Conservation (phyloP, 2,329 filamentous ascomycete species). For the Penicillium sp. region DNA sequence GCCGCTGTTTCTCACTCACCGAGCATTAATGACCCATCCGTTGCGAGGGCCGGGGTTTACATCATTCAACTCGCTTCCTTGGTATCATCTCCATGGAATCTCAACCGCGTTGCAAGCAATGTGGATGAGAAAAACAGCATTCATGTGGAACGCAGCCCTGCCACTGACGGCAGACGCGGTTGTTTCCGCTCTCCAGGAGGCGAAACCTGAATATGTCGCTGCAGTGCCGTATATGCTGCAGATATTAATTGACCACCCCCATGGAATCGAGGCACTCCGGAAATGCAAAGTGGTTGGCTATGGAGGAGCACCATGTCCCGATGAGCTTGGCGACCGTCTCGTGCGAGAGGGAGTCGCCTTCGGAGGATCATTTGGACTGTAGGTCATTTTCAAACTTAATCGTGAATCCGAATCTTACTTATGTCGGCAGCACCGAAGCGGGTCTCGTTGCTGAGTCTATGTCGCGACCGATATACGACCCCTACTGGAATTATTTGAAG, state of each 20-base stretch:
- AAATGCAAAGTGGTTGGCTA: conserved; percentile 43
- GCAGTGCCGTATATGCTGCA: conserved; percentile 46
- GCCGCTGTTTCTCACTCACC: conserved; percentile 46
- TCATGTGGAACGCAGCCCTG: conserved; percentile 43
- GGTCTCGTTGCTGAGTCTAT: conserved; percentile 47
- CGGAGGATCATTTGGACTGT: conserved; percentile 45
- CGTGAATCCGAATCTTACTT: conserved; percentile 8
- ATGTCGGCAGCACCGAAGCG: conserved; percentile 42
- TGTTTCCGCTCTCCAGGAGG: conserved; percentile 36
- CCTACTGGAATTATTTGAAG: conserved; percentile 46
- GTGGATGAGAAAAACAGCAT: conserved; percentile 44
- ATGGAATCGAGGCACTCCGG: conserved; percentile 38
- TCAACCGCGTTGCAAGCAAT: conserved; percentile 46
- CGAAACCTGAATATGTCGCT: conserved; percentile 42
- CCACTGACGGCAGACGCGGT: conserved; percentile 41
- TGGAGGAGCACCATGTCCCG: conserved; percentile 44
- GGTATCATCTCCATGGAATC: conserved; percentile 47
- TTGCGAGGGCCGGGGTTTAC: conserved; percentile 38
- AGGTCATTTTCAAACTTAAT: conserved; percentile 12
- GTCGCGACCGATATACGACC: conserved; percentile 36
- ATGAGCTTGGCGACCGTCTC: conserved; percentile 43
- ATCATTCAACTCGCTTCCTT: conserved; percentile 46
- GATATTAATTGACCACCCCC: conserved; percentile 38
- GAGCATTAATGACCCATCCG: conserved; percentile 39
- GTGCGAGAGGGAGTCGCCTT: conserved; percentile 39